phyloP scores from a whole-genome alignment of 768 basidiomycete genomes.

The Trametes elegans region DNA sequence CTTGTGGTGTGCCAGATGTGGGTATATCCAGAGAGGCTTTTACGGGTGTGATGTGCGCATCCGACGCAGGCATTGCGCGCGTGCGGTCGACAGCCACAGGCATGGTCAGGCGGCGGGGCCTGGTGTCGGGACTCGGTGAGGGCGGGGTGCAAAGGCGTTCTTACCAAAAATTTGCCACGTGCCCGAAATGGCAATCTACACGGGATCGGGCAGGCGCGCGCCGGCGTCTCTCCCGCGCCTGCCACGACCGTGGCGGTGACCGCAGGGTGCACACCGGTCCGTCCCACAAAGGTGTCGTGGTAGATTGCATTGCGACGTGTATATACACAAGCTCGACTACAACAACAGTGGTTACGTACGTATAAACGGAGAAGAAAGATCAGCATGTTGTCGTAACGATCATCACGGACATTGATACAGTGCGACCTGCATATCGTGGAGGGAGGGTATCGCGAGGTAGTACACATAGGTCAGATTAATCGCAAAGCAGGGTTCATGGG shows the following conservation, averaged over 20 bases:
- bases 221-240: not conserved
- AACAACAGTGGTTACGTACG: no score
- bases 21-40: slow-evolving; percentile 33
- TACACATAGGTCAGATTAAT: slow-evolving; percentile 13
- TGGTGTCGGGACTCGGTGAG: not conserved
- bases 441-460: slow-evolving; percentile 10
- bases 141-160: slow-evolving; percentile 15
- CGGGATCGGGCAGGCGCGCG: slow-evolving; percentile 9
- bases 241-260: not conserved
- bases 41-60: slow-evolving; percentile 37
- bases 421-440: slow-evolving; percentile 4
- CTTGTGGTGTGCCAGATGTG: slow-evolving; percentile 17
- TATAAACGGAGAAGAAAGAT: not conserved
- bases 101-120: slow-evolving; percentile 20
- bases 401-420: slow-evolving; percentile 8
- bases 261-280: not conserved
- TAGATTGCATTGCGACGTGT: slow-evolving; percentile 14
- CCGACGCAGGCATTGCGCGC: slow-evolving; percentile 27
- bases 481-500: slow-evolving; percentile 3
- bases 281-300: not conserved
- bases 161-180: slow-evolving; percentile 29
- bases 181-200: slow-evolving; percentile 22
- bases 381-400: slow-evolving; percentile 5
- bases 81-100: slow-evolving; percentile 30
- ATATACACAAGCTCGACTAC: slow-evolving; percentile 17